Evolutionary conservation across 805 yeast species (phyloP).

Genomic region (Sugiyamaella chiloensis): DNA sequence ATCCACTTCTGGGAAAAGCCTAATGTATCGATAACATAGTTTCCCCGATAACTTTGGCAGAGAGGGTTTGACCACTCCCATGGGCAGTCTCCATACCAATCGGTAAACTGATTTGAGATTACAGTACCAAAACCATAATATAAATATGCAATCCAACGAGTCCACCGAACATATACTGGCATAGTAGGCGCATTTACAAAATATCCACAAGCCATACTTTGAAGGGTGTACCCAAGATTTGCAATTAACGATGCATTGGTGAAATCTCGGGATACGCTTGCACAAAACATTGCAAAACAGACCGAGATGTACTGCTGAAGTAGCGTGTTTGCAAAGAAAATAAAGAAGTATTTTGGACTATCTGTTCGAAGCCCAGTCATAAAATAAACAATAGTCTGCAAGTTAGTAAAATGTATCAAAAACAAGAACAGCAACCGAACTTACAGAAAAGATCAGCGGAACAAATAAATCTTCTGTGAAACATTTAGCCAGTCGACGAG

Average conservation of each 20-base stretch:
- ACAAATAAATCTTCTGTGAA: slow-evolving; percentile 67
- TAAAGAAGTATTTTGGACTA: slow-evolving; percentile 49
- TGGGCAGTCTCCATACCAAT: slow-evolving; percentile 58
- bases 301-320: slow-evolving; percentile 55
- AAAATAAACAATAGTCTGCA: slow-evolving; percentile 53
- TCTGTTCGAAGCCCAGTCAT: slow-evolving; percentile 67
- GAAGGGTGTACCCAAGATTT: slow-evolving; percentile 64
- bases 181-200: slow-evolving; percentile 67
- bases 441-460: slow-evolving; percentile 52
- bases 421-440: slow-evolving; percentile 1
- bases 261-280: slow-evolving; percentile 59
- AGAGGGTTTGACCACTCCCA: slow-evolving; percentile 31
- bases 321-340: slow-evolving; percentile 58
- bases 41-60: slow-evolving; percentile 54
- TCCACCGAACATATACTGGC: slow-evolving; percentile 88
- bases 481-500: slow-evolving; percentile 63
- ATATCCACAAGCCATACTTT: slow-evolving; percentile 77
- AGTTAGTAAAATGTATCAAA: not conserved
- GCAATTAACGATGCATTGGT: slow-evolving; percentile 58
- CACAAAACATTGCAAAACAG: slow-evolving; percentile 49
- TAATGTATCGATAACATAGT: slow-evolving; percentile 48
- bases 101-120: slow-evolving; percentile 61
- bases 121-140: slow-evolving; percentile 78
- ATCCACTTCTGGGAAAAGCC: slow-evolving; percentile 68
- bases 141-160: slow-evolving; percentile 67